Conservation (phyloP, 371 early-diverging fungal genomes). For the Mucor plumbeus region DNA sequence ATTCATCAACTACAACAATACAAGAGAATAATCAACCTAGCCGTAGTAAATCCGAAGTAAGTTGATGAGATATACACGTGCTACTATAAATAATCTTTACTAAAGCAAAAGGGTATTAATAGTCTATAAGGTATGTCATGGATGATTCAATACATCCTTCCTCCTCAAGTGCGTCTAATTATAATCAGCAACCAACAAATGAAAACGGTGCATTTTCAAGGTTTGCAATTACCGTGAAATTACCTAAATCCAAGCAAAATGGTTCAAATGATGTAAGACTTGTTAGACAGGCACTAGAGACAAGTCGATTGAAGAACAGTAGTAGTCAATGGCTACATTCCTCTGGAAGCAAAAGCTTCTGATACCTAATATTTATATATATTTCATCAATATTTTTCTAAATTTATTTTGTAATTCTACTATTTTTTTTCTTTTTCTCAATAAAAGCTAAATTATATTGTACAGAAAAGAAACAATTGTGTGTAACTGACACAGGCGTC, state of each 20-base stretch:
- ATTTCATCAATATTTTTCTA: not conserved
- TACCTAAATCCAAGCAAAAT: conserved; percentile 11
- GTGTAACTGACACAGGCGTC: too few species aligned
- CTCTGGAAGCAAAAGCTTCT: conserved; percentile 34
- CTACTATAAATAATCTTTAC: not conserved
- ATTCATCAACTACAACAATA: conserved; percentile 16
- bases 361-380: conserved; percentile 22
- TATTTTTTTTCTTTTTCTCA: not conserved
- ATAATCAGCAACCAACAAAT: not conserved
- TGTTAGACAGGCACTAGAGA: conserved; percentile 29
- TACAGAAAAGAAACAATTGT: too few species aligned
- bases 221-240: conserved; percentile 9
- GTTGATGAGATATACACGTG: not conserved
- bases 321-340: conserved; percentile 40
- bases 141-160: not conserved
- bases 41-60: conserved; percentile 16
- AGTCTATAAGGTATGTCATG: not conserved
- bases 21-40: not conserved
- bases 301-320: conserved; percentile 33
- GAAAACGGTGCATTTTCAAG: not conserved
- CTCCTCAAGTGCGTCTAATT: not conserved
- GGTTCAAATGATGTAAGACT: conserved; percentile 27
- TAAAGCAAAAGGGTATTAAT: not conserved
- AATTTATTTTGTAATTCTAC: not conserved
- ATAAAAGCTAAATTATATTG: not conserved